These are phyloP conservation scores for Pythium periplocum DNA, from an alignment of 352 stramenopile species.

Conservation along the genomic window DNA sequence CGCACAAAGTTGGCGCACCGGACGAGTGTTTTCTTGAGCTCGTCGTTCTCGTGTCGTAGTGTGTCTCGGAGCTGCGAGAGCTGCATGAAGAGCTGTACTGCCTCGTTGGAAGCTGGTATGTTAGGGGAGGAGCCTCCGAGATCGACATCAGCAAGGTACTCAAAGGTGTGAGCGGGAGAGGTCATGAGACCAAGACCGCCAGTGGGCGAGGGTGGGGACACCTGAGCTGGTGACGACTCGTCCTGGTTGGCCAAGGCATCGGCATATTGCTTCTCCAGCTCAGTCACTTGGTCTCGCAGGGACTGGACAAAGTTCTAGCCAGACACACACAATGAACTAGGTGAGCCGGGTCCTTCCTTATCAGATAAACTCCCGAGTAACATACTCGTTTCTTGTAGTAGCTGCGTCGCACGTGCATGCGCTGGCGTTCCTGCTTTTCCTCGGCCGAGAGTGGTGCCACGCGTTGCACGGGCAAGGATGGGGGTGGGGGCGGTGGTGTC, in stretches of 20 bases:
- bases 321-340: not conserved
- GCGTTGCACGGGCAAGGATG: constrained; percentile 2
- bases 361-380: too few relatives aligned
- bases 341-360: too few relatives aligned
- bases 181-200: too few relatives aligned
- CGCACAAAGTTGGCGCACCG: constrained; percentile 38
- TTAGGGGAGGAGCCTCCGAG: constrained; percentile 4
- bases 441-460: constrained; percentile 22
- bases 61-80: constrained; percentile 43
- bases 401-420: constrained; percentile 45
- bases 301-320: constrained; percentile 18
- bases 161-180: too few relatives aligned
- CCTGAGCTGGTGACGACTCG: not conserved
- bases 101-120: constrained; percentile 7
- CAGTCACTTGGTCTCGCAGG: constrained; percentile 14
- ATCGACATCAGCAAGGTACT: constrained; percentile 6
- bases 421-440: constrained; percentile 49
- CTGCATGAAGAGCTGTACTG: constrained; percentile 38
- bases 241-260: constrained; percentile 10
- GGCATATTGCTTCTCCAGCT: constrained; percentile 18
- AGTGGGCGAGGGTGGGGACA: not conserved
- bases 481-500: constrained; percentile 6
- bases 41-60: constrained; percentile 43
- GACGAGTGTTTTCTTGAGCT: constrained; percentile 33
- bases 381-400: constrained; percentile 36